These are phyloP conservation scores for Yamadazyma ubonensis DNA, from an alignment of 805 yeast species.

Conservation along the genomic window DNA sequence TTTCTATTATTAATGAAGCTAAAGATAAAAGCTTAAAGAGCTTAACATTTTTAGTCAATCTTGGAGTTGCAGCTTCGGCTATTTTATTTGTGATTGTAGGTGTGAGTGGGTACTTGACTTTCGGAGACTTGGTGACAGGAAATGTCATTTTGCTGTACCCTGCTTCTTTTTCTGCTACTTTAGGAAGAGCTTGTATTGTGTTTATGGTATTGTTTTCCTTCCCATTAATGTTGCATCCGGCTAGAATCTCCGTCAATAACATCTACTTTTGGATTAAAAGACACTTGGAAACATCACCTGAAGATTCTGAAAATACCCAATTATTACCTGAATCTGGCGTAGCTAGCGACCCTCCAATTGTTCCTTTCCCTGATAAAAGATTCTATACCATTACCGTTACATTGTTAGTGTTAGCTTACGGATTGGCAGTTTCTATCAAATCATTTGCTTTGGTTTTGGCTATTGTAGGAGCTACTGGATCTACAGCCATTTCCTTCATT, in stretches of 20 bases:
- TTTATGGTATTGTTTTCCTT: conserved; percentile 71
- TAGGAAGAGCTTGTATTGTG: conserved; percentile 62
- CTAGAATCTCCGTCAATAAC: conserved; percentile 70
- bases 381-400: conserved; percentile 50
- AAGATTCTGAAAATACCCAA: conserved; percentile 3
- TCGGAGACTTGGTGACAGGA: conserved; percentile 64
- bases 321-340: conserved; percentile 6
- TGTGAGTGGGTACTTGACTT: conserved; percentile 76
- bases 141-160: conserved; percentile 71
- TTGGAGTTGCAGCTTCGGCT: conserved; percentile 61
- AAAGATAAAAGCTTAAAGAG: conserved; percentile 46
- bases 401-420: conserved; percentile 48
- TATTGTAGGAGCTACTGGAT: conserved; percentile 80
- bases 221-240: conserved; percentile 81
- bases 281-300: too few species aligned
- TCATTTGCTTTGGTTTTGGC: conserved; percentile 71
- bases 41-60: conserved; percentile 41
- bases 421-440: conserved; percentile 54
- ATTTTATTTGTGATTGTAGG: conserved; percentile 71
- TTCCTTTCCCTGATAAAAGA: conserved; percentile 47
- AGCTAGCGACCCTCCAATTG: conserved; percentile 40
- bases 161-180: conserved; percentile 44
- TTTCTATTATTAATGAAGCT: conserved; percentile 82
- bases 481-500: conserved; percentile 74
- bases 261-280: conserved; percentile 54